These are phyloP conservation scores for Rhodamnia rubescens DNA, from an alignment of 345 rosid genomes.

Conservation along the genomic window DNA sequence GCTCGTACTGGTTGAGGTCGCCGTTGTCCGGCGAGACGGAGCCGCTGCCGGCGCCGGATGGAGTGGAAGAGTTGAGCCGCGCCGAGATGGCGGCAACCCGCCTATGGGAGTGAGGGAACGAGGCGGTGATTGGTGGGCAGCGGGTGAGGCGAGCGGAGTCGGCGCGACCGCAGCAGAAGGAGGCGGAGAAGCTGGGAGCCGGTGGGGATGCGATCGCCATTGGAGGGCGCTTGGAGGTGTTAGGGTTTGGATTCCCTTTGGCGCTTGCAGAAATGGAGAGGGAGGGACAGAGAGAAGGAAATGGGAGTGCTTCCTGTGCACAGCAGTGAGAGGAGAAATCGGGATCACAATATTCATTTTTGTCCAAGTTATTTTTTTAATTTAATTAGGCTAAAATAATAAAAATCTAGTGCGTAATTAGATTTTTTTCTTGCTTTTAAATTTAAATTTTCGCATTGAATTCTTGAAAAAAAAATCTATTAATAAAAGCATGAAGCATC, in stretches of 20 bases:
- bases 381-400: neutral
- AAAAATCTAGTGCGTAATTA: neutral
- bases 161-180: constrained; percentile 13
- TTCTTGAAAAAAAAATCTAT: neutral
- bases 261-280: neutral
- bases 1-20: constrained; percentile 12
- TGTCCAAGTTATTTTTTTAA: neutral
- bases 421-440: neutral
- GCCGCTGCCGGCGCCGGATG: constrained; percentile 10
- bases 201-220: constrained; percentile 28
- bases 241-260: neutral
- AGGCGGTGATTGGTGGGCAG: neutral
- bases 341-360: neutral
- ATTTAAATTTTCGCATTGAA: neutral
- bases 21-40: constrained; percentile 23
- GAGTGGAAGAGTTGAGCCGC: constrained; percentile 18
- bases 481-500: neutral
- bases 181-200: constrained; percentile 15
- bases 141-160: constrained; percentile 4
- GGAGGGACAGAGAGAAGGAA: neutral
- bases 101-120: neutral
- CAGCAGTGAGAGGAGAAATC: neutral
- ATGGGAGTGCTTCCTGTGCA: neutral
- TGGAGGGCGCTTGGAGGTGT: neutral
- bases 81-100: constrained; percentile 8